These are phyloP conservation scores for Mycena epipterygia DNA, from an alignment of 768 basidiomycete genomes.

Conservation along the genomic window DNA sequence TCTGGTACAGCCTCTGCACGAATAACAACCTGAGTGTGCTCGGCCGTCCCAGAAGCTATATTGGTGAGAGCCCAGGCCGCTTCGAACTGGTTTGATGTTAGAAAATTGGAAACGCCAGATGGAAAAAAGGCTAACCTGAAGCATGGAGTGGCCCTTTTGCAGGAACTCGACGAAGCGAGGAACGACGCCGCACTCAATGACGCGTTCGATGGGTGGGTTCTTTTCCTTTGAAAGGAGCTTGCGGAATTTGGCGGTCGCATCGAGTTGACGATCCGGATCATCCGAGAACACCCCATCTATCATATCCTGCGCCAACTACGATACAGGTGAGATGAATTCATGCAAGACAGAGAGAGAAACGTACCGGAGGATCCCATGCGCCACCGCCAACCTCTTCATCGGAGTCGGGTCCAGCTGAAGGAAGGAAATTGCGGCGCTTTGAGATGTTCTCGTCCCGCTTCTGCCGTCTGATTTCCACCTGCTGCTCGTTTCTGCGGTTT, in stretches of 20 bases:
- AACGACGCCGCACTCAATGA: constrained; percentile 97
- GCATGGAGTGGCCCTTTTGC: constrained; percentile 82
- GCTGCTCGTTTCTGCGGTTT: constrained; percentile 96
- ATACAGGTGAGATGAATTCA: constrained; percentile 44
- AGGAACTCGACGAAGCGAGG: constrained; percentile 98
- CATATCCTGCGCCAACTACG: constrained; percentile 91
- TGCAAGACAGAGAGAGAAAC: constrained; percentile 43
- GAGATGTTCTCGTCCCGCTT: constrained; percentile 99
- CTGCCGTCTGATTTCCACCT: constrained; percentile 98
- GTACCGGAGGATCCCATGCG: constrained; percentile 84
- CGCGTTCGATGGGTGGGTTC: constrained; percentile 98
- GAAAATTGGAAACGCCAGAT: background rate
- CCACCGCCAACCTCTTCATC: constrained; percentile 88
- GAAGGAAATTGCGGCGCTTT: constrained; percentile 94
- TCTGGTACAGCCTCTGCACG: constrained; percentile 94
- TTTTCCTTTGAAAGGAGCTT: constrained; percentile 99
- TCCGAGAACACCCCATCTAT: constrained; percentile 93
- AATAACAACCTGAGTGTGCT: constrained; percentile 99
- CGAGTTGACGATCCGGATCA: constrained; percentile 91
- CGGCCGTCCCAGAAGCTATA: constrained; percentile 97
- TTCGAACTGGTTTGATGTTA: constrained; percentile 78
- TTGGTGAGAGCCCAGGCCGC: constrained; percentile 99
- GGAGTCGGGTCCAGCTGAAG: constrained; percentile 81
- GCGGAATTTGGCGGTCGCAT: constrained; percentile 98
- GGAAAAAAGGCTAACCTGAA: constrained; percentile 67